These are phyloP conservation scores for Clarkia xantiana DNA, from an alignment of 345 rosid genomes.

Conservation along the genomic window DNA sequence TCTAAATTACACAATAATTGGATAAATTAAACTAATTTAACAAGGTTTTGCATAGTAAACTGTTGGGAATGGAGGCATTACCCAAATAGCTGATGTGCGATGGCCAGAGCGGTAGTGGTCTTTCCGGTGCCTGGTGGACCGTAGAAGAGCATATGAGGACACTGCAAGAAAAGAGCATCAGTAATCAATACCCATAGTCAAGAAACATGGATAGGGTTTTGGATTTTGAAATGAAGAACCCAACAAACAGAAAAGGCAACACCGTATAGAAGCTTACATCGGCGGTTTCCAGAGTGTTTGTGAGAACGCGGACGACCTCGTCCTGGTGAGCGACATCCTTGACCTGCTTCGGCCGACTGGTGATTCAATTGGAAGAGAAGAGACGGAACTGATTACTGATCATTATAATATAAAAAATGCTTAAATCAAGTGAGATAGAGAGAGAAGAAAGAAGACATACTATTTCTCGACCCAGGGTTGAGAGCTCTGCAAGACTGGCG, in stretches of 20 bases:
- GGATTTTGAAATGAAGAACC: neutral
- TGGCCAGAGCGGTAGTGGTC: slow-evolving; percentile 93
- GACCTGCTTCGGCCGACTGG: slow-evolving; percentile 82
- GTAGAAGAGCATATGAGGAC: slow-evolving; percentile 94
- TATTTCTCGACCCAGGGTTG: slow-evolving; percentile 98
- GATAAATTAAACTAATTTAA: too few relatives aligned
- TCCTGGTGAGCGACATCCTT: slow-evolving; percentile 95
- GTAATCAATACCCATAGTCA: neutral
- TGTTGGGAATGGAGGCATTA: slow-evolving; percentile 9
- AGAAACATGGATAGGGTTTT: neutral
- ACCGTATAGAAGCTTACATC: slow-evolving; percentile 19
- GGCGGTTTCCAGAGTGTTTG: slow-evolving; percentile 79
- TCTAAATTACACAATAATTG: too few relatives aligned
- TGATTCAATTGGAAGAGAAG: slow-evolving; percentile 5
- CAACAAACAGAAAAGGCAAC: neutral
- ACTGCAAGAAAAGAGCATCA: slow-evolving; percentile 20
- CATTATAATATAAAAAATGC: too few relatives aligned
- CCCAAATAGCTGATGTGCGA: slow-evolving; percentile 92
- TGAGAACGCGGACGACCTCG: slow-evolving; percentile 94
- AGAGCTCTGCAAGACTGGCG: slow-evolving; percentile 69
- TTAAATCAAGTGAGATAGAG: neutral
- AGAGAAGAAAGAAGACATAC: slow-evolving; percentile 11
- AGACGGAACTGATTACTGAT: neutral
- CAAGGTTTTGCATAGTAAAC: too few relatives aligned
- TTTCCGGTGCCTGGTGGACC: slow-evolving; percentile 98